A percentile compares a stretch with the other conserved stretches of the same genome.
Evolutionary conservation across 441 rosid species (phyloP).

Genomic region (Rhodomyrtus psidioides): DNA sequence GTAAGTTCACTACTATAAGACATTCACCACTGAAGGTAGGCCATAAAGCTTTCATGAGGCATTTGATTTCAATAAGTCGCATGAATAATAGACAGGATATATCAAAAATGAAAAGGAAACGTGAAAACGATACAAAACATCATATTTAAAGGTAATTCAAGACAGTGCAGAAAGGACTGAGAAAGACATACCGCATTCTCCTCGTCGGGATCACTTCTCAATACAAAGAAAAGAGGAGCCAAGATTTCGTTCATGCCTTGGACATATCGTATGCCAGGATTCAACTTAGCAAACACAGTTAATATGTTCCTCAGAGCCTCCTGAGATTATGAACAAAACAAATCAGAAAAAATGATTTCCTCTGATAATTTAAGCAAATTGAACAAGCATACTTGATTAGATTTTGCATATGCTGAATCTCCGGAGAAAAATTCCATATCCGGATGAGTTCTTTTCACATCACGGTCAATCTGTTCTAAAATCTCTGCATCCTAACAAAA

Average conservation of each 20-base stretch:
- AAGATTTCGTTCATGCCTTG: slow-evolving; percentile 99
- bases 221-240: slow-evolving; percentile 83
- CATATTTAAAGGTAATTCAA: neutral
- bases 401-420: slow-evolving; percentile 60
- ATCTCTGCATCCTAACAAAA: slow-evolving; percentile 68
- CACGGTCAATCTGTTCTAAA: slow-evolving; percentile 87
- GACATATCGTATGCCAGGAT: slow-evolving; percentile 96
- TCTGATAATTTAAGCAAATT: neutral
- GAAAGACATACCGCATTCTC: slow-evolving; percentile 59
- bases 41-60: neutral
- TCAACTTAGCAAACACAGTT: slow-evolving; percentile 87
- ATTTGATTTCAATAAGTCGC: neutral
- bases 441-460: slow-evolving; percentile 96
- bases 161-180: neutral
- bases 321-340: slow-evolving; percentile 32
- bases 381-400: slow-evolving; percentile 57
- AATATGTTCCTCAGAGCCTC: slow-evolving; percentile 79
- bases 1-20: neutral
- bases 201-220: slow-evolving; percentile 76
- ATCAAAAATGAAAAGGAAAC: neutral
- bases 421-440: slow-evolving; percentile 88
- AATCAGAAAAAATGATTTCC: slow-evolving; percentile 5
- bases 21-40: neutral
- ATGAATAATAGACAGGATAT: neutral
- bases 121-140: neutral